Base-by-base conservation (phyloP, 371 early-diverging fungal species). In the Rhizopus arrhizus region DNA sequence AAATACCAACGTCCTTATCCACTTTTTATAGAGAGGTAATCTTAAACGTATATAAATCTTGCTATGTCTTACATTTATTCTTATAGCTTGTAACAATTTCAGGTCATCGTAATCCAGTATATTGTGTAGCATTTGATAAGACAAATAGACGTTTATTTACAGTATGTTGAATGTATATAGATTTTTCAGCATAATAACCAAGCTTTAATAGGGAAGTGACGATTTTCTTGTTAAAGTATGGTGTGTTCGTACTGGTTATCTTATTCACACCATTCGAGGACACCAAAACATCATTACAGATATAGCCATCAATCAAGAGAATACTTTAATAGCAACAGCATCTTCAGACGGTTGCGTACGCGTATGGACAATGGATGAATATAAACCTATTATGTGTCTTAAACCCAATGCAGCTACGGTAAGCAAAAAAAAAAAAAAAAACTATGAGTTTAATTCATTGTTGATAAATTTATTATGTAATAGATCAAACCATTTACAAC, bases 211-310 rank as follows among this genome's bases (percentile, higher is more conserved):
- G 73, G 86, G 89, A 40, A 90, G 93, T 68, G 96, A 95, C 65
- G 96, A 95, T 66, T 86, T 83, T 36, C 71, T 95, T 16, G 87
- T 94, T 61, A 95, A 94, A 59, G 80, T 94, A 9, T 95, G 95
- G 95, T 89, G 91, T 66, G 85, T 91, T 8, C 75, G 84, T 5
- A 87, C 91, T 2, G 96, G 95, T 10, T 85, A 85, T 61, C 78
- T 95, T 8, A 82, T 95, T 15, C 81, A 91, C 58, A 89, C 95
- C 0, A 77, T 95, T 11, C 81, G 94, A 43, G 94, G 94, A 6
- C 95, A 95, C 59, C 80, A 83, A 41, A 86, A 86, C 41, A 90
- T 86, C 22, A 89, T 95, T 58, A 83, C 89, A 0, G 94, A 93
- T 59, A 84, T 94, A 58, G 84, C 89, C 1, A 78, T 95, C 29